A percentile compares a stretch with the other conserved stretches of the same genome.
These are phyloP conservation scores for Aspergillus sp. DNA, from an alignment of 2,329 filamentous ascomycete genomes.

Conservation along the genomic window DNA sequence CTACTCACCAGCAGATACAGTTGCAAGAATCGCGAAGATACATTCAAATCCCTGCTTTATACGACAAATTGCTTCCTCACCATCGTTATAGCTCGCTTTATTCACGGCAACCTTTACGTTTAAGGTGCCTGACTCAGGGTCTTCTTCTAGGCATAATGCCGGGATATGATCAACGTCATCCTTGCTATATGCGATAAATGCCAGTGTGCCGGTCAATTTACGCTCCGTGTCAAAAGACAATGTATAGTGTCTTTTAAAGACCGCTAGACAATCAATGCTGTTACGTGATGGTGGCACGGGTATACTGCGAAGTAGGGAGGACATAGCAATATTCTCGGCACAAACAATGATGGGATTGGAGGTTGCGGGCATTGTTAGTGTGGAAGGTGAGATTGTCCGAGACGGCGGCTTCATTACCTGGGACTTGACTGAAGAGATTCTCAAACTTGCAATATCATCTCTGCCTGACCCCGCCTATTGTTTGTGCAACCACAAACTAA, in stretches of 20 bases:
- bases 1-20: neutral
- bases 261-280: neutral
- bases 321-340: conserved; percentile 2
- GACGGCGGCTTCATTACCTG: no score
- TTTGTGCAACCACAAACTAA: no score
- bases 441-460: no score
- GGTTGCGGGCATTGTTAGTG: no score
- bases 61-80: neutral
- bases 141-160: conserved; percentile 35
- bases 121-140: neutral
- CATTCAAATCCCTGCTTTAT: neutral
- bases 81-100: neutral
- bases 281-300: conserved; percentile 1
- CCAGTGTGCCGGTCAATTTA: conserved; percentile 29
- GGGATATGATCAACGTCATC: conserved; percentile 34
- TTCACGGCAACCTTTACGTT: conserved; percentile 2
- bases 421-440: no score
- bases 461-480: no score
- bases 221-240: conserved; percentile 36
- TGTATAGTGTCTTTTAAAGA: neutral
- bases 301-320: neutral
- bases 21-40: conserved; percentile 1
- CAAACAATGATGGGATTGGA: no score
- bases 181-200: conserved; percentile 33
- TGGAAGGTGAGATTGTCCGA: no score